Evolutionary conservation across 2,329 filamentous ascomycete genomes (phyloP).

Genomic region (Lachnellula hyalina): DNA sequence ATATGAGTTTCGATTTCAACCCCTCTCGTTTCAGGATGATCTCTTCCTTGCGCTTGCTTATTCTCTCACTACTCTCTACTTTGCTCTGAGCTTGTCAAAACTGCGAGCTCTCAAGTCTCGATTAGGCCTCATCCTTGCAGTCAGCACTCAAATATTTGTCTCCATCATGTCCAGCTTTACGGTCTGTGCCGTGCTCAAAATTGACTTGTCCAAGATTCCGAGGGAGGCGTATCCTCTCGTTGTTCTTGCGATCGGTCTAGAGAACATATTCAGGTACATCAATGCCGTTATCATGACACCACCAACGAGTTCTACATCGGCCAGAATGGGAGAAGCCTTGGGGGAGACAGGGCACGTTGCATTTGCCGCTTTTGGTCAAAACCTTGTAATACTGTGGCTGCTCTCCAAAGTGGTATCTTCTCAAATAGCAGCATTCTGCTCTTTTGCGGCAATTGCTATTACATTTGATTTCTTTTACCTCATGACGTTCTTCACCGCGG

Average conservation of each 20-base stretch:
- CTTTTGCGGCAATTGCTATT: conserved; percentile 69
- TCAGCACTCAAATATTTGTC: conserved; percentile 63
- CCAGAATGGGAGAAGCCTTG: conserved; percentile 67
- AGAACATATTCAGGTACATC: conserved; percentile 74
- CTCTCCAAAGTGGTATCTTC: conserved; percentile 64
- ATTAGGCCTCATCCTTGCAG: conserved; percentile 65
- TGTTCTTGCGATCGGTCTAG: conserved; percentile 67
- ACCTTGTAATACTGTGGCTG: conserved; percentile 59
- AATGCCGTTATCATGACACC: conserved; percentile 71
- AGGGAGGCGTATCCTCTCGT: conserved; percentile 70
- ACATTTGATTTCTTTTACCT: conserved; percentile 74
- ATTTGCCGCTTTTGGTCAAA: conserved; percentile 62
- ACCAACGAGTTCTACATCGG: conserved; percentile 60
- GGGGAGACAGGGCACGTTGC: conserved; percentile 68
- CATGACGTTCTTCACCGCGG: conserved; percentile 73
- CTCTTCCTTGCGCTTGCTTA: conserved; percentile 62
- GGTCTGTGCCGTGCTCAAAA: conserved; percentile 67
- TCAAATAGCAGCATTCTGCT: conserved; percentile 69
- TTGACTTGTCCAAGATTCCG: conserved; percentile 71
- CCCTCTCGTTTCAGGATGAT: conserved; percentile 63
- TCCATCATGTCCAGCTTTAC: conserved; percentile 77
- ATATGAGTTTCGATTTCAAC: conserved; percentile 75
- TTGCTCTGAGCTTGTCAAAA: conserved; percentile 61
- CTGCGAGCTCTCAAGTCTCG: conserved; percentile 71
- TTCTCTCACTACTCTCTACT: conserved; percentile 56